Percentiles rank a stretch among this genome's conserved stretches.
Conservation (phyloP, 1,284 basidiomycete species). For the Phylloporus sp. region DNA sequence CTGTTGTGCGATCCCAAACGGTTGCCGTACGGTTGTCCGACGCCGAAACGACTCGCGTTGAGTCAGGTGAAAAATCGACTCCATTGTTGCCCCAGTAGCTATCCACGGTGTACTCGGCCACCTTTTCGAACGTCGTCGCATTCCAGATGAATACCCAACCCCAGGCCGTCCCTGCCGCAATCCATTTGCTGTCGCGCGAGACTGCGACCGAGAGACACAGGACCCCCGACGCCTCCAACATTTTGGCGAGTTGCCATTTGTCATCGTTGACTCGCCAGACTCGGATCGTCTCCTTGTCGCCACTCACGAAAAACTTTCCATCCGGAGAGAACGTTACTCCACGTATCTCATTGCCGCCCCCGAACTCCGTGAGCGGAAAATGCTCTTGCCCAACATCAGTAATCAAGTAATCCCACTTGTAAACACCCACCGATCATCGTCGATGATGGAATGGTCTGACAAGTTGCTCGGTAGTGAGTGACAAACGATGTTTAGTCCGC, state of each 20-base stretch:
- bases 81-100: too few relatives aligned
- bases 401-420: too few relatives aligned
- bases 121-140: neutral
- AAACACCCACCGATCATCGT: too few relatives aligned
- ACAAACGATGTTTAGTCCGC: too few relatives aligned
- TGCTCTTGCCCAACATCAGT: too few relatives aligned
- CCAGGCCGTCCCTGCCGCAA: constrained; percentile 7
- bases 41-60: constrained; percentile 2
- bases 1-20: neutral
- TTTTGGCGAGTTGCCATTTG: neutral
- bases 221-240: neutral
- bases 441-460: too few relatives aligned
- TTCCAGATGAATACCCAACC: neutral
- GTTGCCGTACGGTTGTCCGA: neutral
- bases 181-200: constrained; percentile 9
- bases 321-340: neutral
- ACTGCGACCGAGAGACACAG: constrained; percentile 3
- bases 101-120: neutral
- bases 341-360: too few relatives aligned
- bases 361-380: too few relatives aligned
- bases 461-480: too few relatives aligned
- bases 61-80: constrained; percentile 18
- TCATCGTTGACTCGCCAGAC: neutral
- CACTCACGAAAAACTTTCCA: neutral
- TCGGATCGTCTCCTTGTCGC: neutral